phyloP scores from a whole-genome alignment of 495 filamentous ascomycete genomes.

The Parmelia sp. region DNA sequence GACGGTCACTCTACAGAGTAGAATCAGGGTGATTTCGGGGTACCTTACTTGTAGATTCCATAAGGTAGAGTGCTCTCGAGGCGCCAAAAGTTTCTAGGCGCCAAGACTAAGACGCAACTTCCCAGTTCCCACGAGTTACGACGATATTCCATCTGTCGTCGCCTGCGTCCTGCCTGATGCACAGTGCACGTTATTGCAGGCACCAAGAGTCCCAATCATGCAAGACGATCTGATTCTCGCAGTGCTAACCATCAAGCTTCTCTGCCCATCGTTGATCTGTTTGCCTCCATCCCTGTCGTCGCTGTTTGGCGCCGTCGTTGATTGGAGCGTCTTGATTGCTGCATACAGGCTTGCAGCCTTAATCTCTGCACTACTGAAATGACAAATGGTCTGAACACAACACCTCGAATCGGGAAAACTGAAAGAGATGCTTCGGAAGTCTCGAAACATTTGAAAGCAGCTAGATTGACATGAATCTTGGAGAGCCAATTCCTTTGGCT shows the following conservation, averaged over 20 bases:
- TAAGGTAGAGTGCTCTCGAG: too few species aligned
- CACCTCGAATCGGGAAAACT: neutral
- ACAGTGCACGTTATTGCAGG: neutral
- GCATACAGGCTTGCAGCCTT: conserved; percentile 18
- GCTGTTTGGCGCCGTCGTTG: conserved; percentile 13
- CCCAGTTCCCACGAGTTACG: too few species aligned
- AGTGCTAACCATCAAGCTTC: conserved; percentile 17
- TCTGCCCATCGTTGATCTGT: conserved; percentile 9
- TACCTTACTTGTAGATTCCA: too few species aligned
- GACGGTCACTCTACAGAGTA: too few species aligned
- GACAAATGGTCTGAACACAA: conserved; percentile 1
- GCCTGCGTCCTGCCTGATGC: neutral
- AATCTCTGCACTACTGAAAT: conserved; percentile 18
- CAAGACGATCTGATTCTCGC: conserved; percentile 19
- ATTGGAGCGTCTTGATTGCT: conserved; percentile 23
- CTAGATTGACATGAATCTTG: neutral
- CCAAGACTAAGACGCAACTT: too few species aligned
- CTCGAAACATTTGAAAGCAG: neutral
- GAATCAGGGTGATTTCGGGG: too few species aligned
- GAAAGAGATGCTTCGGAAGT: neutral
- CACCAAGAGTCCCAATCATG: conserved; percentile 18
- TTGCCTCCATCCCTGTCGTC: conserved; percentile 9
- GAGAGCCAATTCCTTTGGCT: neutral
- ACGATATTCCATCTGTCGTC: too few species aligned
- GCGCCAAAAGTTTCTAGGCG: too few species aligned